Evolutionary conservation across 768 basidiomycete genomes (phyloP), one percentile per base, ranked within the genome.

Genomic region (Dioszegia aurantiaca): DNA sequence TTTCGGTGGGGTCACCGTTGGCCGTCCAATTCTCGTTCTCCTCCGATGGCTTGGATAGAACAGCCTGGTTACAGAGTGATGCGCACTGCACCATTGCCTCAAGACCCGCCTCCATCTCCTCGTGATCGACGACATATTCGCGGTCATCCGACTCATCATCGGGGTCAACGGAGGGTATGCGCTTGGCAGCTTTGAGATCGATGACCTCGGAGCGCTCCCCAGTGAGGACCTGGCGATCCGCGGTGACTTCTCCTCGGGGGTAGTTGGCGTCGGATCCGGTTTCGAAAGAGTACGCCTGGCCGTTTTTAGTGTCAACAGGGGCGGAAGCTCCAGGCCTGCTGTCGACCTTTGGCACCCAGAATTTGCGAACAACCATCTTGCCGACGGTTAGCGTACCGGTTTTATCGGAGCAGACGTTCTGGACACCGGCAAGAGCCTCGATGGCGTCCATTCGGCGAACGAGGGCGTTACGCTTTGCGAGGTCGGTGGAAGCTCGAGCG

Each of bases 371-470:
- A 19, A 79, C 78, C 80, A 80, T 80, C 61, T 78, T 77, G 40
- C 80, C 79, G 39, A 77, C 65, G 14, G 79, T 80, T 39, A 80
- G 67, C 16, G 85, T 86, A 24, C 85, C 85, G 0, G 85, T 86
- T 60, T 86, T 86, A 72, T 86, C 85, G 23, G 83, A 84, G 69
- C 85, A 86, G 52, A 81, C 69, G 47, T 80, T 67, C 54, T 76
- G 78, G 26, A 86, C 83, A 9, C 81, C 83, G 11, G 84, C 83
- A 39, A 86, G 69, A 48, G 81, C 83, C 67, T 86, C 84, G 60
- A 86, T 78, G 14, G 85, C 84, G 62, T 85, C 84, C 60, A 86
- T 80, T 53, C 83, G 81, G 31, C 84, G 80, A 16, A 85, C 83
- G 56, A 86, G 81, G 31, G 85, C 85, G 60, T 85, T 79, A 36